Percentiles rank a stretch among this genome's conserved stretches.
Conservation (phyloP, 2,329 filamentous ascomycete genomes). For the Cadophora sp. region DNA sequence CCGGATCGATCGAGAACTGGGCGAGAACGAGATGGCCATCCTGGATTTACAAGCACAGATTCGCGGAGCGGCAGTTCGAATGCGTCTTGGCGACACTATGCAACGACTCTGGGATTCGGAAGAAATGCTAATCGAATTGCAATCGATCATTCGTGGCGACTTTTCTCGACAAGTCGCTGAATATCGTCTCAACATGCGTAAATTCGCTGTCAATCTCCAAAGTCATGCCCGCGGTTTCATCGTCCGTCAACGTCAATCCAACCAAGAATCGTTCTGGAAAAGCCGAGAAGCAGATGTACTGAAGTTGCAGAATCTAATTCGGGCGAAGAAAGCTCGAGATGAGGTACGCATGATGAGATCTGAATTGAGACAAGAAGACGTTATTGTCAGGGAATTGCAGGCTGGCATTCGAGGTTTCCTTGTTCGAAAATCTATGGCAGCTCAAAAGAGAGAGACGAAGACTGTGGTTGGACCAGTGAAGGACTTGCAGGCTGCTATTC, state of each 20-base stretch:
- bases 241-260: slow-evolving; percentile 66
- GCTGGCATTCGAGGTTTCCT: slow-evolving; percentile 72
- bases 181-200: slow-evolving; percentile 83
- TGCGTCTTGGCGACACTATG: slow-evolving; percentile 83
- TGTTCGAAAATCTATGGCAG: slow-evolving; percentile 61
- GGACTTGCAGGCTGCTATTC: slow-evolving; percentile 69
- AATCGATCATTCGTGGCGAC: slow-evolving; percentile 86
- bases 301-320: slow-evolving; percentile 81
- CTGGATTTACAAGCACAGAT: slow-evolving; percentile 87
- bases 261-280: slow-evolving; percentile 72
- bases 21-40: slow-evolving; percentile 75
- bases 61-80: slow-evolving; percentile 78
- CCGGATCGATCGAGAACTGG: slow-evolving; percentile 80
- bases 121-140: slow-evolving; percentile 77
- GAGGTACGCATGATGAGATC: slow-evolving; percentile 62
- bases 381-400: slow-evolving; percentile 70
- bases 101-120: slow-evolving; percentile 89
- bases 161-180: slow-evolving; percentile 83
- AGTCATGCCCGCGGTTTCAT: slow-evolving; percentile 80
- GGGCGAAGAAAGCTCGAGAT: slow-evolving; percentile 69
- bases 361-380: slow-evolving; percentile 66
- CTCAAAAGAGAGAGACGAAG: slow-evolving; percentile 62
- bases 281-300: slow-evolving; percentile 75
- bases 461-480: slow-evolving; percentile 58
- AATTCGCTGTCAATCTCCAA: slow-evolving; percentile 81